phyloP scores from a whole-genome alignment of 2,329 filamentous ascomycete species.

The Trichophyton benhamiae region DNA sequence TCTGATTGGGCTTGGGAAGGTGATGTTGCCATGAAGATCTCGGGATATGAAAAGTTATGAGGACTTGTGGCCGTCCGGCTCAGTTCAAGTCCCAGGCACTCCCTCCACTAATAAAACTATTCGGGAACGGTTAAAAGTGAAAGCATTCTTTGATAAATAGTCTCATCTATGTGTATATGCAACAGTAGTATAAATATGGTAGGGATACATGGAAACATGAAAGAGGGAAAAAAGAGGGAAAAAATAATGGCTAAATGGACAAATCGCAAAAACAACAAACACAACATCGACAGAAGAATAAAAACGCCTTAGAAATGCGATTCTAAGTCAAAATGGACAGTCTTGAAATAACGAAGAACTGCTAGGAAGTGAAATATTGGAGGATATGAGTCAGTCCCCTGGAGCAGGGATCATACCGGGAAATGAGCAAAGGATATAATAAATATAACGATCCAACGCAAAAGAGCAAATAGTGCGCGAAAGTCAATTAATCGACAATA shows the following conservation, averaged over 20 bases:
- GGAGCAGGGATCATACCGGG: background rate
- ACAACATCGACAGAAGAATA: background rate
- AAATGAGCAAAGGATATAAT: background rate
- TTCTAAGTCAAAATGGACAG: background rate
- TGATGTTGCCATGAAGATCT: conserved; percentile 38
- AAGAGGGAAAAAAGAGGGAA: too few relatives aligned
- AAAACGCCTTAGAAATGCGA: background rate
- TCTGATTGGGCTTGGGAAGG: conserved; percentile 37
- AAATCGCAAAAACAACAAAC: background rate
- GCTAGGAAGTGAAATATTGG: background rate
- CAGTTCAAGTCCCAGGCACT: background rate
- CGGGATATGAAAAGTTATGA: conserved; percentile 31
- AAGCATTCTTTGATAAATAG: background rate
- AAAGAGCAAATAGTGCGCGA: background rate
- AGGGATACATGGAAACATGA: background rate
- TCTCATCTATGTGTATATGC: background rate
- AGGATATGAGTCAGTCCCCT: background rate
- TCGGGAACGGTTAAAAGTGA: background rate
- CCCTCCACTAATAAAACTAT: background rate
- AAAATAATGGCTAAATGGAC: background rate
- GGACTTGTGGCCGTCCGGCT: too few relatives aligned
- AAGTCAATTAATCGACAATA: background rate
- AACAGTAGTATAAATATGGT: background rate
- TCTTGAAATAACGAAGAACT: background rate
- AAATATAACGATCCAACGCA: background rate